These are phyloP conservation scores for Hyaloscypha finlandica DNA, from an alignment of 495 filamentous ascomycete genomes.

Conservation along the genomic window DNA sequence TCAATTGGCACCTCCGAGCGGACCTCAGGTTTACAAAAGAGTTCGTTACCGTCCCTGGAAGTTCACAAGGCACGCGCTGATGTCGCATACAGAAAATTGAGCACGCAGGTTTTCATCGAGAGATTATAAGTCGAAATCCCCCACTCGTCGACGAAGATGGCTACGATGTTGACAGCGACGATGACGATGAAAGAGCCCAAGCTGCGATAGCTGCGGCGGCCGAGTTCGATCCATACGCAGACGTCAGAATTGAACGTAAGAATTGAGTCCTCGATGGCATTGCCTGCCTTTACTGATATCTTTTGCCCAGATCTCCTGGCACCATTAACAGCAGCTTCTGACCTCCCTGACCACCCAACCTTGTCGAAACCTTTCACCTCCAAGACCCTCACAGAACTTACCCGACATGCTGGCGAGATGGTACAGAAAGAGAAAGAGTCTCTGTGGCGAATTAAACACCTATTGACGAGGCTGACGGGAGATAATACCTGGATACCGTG, in stretches of 20 bases:
- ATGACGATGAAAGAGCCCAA: slow-evolving; percentile 64
- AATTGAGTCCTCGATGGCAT: neutral
- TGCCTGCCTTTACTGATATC: slow-evolving; percentile 22
- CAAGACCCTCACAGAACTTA: slow-evolving; percentile 77
- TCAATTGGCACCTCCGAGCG: slow-evolving; percentile 65
- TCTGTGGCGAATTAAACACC: slow-evolving; percentile 74
- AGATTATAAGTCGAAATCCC: slow-evolving; percentile 78
- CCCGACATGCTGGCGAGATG: slow-evolving; percentile 63
- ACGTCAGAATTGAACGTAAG: slow-evolving; percentile 81
- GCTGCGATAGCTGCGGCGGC: slow-evolving; percentile 68
- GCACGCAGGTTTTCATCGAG: slow-evolving; percentile 79
- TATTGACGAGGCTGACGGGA: slow-evolving; percentile 76
- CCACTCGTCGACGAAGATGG: slow-evolving; percentile 83
- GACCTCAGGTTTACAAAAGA: slow-evolving; percentile 82
- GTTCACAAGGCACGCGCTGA: slow-evolving; percentile 5
- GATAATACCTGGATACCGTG: slow-evolving; percentile 80
- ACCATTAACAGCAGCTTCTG: slow-evolving; percentile 82
- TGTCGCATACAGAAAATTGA: slow-evolving; percentile 64
- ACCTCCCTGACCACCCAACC: slow-evolving; percentile 81
- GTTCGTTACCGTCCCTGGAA: slow-evolving; percentile 45
- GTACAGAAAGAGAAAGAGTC: slow-evolving; percentile 75
- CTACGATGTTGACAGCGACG: slow-evolving; percentile 78
- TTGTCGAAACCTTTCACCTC: slow-evolving; percentile 81
- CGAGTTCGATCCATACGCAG: slow-evolving; percentile 81
- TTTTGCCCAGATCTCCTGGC: slow-evolving; percentile 70